These are phyloP conservation scores for Achlya hypogyna DNA, from an alignment of 352 stramenopile genomes.

Conservation along the genomic window DNA sequence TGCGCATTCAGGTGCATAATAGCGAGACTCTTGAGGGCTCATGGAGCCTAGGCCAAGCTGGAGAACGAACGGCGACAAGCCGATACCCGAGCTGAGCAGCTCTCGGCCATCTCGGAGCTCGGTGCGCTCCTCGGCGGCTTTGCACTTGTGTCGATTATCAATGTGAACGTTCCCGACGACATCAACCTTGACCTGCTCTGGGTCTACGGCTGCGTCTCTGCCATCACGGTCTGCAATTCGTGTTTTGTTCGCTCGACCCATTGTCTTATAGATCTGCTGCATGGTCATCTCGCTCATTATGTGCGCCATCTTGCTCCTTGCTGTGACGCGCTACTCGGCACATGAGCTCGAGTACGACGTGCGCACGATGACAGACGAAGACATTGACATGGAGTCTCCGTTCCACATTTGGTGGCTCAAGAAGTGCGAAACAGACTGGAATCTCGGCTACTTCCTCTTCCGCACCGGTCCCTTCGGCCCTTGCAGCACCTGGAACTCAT, in stretches of 20 bases:
- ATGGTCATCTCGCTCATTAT: conserved; percentile 67
- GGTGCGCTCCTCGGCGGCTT: conserved; percentile 61
- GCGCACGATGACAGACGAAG: conserved; percentile 34
- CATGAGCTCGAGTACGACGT: conserved; percentile 73
- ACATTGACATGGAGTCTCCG: conserved; percentile 60
- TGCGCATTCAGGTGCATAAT: conserved; percentile 10
- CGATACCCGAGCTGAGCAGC: conserved; percentile 54
- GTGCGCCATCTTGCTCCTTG: conserved; percentile 59
- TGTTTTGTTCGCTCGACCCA: background rate
- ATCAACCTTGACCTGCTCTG: conserved; percentile 40
- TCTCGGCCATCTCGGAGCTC: conserved; percentile 54
- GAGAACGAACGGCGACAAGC: conserved; percentile 73
- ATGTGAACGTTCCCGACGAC: conserved; percentile 43
- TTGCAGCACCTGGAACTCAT: background rate
- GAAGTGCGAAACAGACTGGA: conserved; percentile 71
- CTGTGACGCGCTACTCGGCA: conserved; percentile 65
- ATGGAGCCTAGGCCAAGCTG: conserved; percentile 59
- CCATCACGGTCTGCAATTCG: conserved; percentile 31
- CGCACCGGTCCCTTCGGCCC: conserved; percentile 6
- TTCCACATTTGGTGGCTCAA: conserved; percentile 61
- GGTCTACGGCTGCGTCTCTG: conserved; percentile 49
- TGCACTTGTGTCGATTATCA: conserved; percentile 63
- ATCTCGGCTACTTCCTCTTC: conserved; percentile 67
- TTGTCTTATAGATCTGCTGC: conserved; percentile 64
- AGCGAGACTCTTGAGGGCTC: too few species aligned